Conservation (phyloP, 164 flowering plant genomes). For the Aristolochia fimbriata region DNA sequence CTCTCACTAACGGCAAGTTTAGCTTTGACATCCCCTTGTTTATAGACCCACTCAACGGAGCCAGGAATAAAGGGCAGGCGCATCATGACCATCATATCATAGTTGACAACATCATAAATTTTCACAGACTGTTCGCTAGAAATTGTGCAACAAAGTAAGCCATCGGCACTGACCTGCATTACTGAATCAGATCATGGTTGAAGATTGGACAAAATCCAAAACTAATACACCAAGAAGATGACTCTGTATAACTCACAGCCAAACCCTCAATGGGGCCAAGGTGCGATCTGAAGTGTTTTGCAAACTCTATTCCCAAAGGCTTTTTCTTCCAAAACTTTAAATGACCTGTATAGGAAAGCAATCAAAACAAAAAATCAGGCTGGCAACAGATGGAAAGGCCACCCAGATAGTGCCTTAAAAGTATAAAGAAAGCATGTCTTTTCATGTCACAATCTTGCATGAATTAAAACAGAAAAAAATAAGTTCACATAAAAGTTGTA, state of each 20-base stretch:
- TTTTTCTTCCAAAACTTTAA: slow-evolving; percentile 98
- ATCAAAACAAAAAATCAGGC: background rate
- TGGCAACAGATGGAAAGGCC: background rate
- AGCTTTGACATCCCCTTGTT: slow-evolving; percentile 87
- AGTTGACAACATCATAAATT: slow-evolving; percentile 95
- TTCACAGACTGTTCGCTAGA: slow-evolving; percentile 82
- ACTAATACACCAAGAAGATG: background rate
- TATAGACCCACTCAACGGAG: slow-evolving; percentile 86
- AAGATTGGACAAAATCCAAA: slow-evolving; percentile 14
- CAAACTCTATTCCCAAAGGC: slow-evolving; percentile 82
- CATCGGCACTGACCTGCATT: slow-evolving; percentile 96
- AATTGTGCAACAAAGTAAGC: slow-evolving; percentile 89
- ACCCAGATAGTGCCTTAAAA: background rate
- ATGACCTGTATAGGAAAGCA: slow-evolving; percentile 44
- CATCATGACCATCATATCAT: slow-evolving; percentile 99
- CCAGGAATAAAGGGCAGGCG: slow-evolving; percentile 80
- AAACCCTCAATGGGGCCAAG: slow-evolving; percentile 94
- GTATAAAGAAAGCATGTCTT: background rate
- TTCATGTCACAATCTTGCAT: background rate
- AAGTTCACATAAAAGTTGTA: background rate
- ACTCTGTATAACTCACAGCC: slow-evolving; percentile 50
- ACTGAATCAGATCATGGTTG: slow-evolving; percentile 48
- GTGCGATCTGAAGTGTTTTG: slow-evolving; percentile 96
- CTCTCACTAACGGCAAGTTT: slow-evolving; percentile 85
- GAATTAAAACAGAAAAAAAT: background rate